These are phyloP conservation scores for Trypanosoma boissoni DNA, from an alignment of 208 protist genomes.

Conservation along the genomic window DNA sequence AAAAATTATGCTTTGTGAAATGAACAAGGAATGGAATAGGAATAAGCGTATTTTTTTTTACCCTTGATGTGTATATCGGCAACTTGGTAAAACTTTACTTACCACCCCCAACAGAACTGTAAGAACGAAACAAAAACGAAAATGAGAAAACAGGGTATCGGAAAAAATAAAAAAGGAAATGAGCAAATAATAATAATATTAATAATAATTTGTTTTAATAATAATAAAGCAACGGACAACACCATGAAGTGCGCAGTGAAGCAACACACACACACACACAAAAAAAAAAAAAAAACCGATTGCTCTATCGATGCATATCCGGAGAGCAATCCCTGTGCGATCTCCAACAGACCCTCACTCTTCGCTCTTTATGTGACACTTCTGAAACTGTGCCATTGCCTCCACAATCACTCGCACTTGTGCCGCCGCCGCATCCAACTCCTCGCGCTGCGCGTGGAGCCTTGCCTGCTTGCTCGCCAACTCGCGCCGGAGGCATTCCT, in stretches of 20 bases:
- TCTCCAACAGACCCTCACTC: neutral
- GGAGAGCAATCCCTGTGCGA: neutral
- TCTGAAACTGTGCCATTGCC: neutral
- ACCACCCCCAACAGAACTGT: neutral
- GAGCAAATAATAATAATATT: conserved; percentile 5
- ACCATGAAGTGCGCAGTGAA: neutral
- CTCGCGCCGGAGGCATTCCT: neutral
- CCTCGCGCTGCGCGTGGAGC: conserved; percentile 5
- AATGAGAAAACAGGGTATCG: neutral
- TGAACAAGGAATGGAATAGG: neutral
- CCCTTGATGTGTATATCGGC: neutral
- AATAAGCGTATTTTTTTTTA: neutral
- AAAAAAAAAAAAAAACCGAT: conserved; percentile 18
- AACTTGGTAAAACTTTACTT: conserved; percentile 8
- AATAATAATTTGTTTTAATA: neutral
- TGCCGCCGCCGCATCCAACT: conserved; percentile 8
- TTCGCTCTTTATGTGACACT: neutral
- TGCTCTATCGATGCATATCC: neutral
- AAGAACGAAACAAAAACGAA: conserved; percentile 11
- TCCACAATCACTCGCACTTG: conserved; percentile 7
- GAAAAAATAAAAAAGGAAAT: conserved; percentile 15
- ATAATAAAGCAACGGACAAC: neutral
- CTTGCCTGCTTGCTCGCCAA: neutral
- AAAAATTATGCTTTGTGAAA: too few species aligned
- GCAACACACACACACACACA: neutral